phyloP scores from a whole-genome alignment of 139 green algal genomes.

The Coelastrella sp. region DNA sequence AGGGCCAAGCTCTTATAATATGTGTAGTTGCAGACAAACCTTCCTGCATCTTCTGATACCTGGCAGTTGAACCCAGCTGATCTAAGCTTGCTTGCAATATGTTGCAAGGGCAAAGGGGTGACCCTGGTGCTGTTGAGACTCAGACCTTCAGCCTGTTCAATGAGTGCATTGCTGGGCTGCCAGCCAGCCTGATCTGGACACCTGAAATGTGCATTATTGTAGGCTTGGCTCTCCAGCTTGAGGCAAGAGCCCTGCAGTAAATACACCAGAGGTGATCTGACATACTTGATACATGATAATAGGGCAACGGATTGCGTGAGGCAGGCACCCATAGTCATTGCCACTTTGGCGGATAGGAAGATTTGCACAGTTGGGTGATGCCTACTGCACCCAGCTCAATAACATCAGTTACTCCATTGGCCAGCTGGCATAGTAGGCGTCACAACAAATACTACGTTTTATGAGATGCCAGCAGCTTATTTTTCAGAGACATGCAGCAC shows the following conservation, averaged over 20 bases:
- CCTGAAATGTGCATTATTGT: constrained; percentile 37
- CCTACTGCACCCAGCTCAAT: too few relatives aligned
- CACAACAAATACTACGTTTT: too few relatives aligned
- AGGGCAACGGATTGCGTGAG: too few relatives aligned
- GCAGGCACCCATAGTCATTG: too few relatives aligned
- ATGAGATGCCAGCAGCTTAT: too few relatives aligned
- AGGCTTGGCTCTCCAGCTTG: constrained; percentile 23
- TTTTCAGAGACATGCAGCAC: too few relatives aligned
- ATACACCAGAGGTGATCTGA: too few relatives aligned
- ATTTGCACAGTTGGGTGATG: too few relatives aligned
- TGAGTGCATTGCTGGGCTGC: constrained; percentile 1
- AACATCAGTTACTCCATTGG: too few relatives aligned
- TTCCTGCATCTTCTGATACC: constrained; percentile 23
- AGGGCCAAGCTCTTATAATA: constrained; percentile 29
- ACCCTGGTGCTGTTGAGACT: background rate
- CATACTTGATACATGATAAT: too few relatives aligned
- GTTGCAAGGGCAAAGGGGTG: constrained; percentile 5
- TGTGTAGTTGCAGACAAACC: constrained; percentile 46
- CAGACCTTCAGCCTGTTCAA: constrained; percentile 8
- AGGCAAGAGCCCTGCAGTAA: background rate
- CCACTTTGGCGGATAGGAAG: too few relatives aligned
- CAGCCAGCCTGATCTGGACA: constrained; percentile 36
- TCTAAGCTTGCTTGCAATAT: constrained; percentile 8
- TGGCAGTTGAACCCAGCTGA: constrained; percentile 24
- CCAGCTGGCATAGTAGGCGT: too few relatives aligned